These are phyloP conservation scores for Toxicodendron radicans DNA, from an alignment of 345 rosid species.

Conservation along the genomic window DNA sequence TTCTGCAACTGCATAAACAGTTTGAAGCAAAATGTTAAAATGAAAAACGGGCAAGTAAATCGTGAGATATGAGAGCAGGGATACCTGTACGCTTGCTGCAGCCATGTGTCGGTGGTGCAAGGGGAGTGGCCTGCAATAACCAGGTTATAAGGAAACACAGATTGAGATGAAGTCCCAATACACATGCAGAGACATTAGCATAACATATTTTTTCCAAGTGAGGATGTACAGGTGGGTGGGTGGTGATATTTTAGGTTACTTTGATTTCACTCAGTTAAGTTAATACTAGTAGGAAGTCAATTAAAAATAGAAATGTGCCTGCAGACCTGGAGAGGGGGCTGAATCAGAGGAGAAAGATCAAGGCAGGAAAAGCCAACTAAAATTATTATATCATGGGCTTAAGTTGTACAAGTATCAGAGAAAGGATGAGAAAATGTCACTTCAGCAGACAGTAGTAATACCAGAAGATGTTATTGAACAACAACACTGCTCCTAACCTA, in stretches of 20 bases:
- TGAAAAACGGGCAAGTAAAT: neutral
- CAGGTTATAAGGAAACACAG: conserved; percentile 18
- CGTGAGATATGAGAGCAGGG: conserved; percentile 8
- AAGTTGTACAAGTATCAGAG: neutral
- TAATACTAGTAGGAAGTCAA: neutral
- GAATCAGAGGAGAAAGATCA: neutral
- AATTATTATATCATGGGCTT: neutral
- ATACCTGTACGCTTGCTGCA: conserved; percentile 78
- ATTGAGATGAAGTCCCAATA: neutral
- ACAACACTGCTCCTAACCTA: neutral
- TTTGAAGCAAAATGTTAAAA: conserved; percentile 21
- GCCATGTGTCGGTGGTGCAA: conserved; percentile 85
- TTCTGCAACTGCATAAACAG: conserved; percentile 69
- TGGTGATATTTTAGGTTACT: neutral
- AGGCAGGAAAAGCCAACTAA: conserved; percentile 2
- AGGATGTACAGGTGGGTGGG: neutral
- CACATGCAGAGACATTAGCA: neutral
- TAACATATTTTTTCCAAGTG: neutral
- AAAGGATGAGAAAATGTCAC: neutral
- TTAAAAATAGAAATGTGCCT: neutral
- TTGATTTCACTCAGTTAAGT: neutral
- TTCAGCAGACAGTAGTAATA: neutral
- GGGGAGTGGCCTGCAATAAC: conserved; percentile 81
- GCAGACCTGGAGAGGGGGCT: neutral
- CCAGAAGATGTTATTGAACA: neutral